A percentile compares a stretch with the other conserved stretches of the same genome.
phyloP scores from a whole-genome alignment of 1,284 basidiomycete genomes.

The Malassezia yamatoensis region DNA sequence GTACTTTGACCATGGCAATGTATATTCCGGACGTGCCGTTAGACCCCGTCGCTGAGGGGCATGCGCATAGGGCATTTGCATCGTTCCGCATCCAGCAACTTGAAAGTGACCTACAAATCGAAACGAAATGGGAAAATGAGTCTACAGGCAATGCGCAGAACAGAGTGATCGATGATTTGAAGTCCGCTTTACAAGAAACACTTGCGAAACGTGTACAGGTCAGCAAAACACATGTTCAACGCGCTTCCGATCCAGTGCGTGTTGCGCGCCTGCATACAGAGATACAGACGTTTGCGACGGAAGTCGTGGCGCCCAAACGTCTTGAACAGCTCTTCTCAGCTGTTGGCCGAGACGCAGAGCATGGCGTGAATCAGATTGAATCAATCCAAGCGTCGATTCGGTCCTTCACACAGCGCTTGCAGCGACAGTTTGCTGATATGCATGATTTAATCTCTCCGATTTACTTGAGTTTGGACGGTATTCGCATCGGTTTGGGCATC shows the following conservation, averaged over 20 bases:
- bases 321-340: slow-evolving; percentile 1
- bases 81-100: slow-evolving; percentile 49
- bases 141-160: slow-evolving; percentile 59
- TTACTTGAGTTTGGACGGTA: slow-evolving; percentile 57
- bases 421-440: slow-evolving; percentile 52
- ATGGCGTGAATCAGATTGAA: slow-evolving; percentile 22
- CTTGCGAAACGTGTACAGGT: not conserved
- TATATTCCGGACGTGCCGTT: slow-evolving; percentile 76
- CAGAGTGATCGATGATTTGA: slow-evolving; percentile 49
- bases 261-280: slow-evolving; percentile 75
- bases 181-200: slow-evolving; percentile 26
- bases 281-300: slow-evolving; percentile 49
- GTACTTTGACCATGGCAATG: slow-evolving; percentile 58
- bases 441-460: slow-evolving; percentile 63
- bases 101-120: slow-evolving; percentile 55
- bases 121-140: slow-evolving; percentile 56
- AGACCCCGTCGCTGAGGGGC: slow-evolving; percentile 69
- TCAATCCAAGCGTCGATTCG: slow-evolving; percentile 46
- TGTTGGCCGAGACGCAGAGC: slow-evolving; percentile 1
- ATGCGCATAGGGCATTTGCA: slow-evolving; percentile 55
- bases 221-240: slow-evolving; percentile 1
- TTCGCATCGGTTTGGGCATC: slow-evolving; percentile 67
- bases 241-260: slow-evolving; percentile 53
- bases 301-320: slow-evolving; percentile 23
- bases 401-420: slow-evolving; percentile 51